These are phyloP conservation scores for Clathrus columnatus DNA, from an alignment of 768 basidiomycete genomes.

Conservation along the genomic window DNA sequence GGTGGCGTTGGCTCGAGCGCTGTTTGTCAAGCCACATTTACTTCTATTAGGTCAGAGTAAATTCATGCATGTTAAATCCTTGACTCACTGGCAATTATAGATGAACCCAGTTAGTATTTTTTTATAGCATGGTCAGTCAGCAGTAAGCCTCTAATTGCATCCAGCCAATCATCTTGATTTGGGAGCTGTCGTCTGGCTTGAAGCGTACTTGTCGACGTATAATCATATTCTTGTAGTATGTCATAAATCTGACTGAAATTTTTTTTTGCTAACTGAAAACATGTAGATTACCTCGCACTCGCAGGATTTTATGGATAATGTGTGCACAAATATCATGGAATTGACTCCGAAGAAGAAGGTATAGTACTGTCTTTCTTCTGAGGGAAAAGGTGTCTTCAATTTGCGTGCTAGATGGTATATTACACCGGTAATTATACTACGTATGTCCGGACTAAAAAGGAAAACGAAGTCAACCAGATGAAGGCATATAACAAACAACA, in stretches of 20 bases:
- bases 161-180: constrained; percentile 91
- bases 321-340: constrained; percentile 99
- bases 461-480: constrained; percentile 99
- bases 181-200: constrained; percentile 97
- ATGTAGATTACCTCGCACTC: constrained; percentile 84
- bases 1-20: constrained; percentile 89
- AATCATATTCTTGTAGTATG: constrained; percentile 86
- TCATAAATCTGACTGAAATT: neutral
- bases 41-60: constrained; percentile 78
- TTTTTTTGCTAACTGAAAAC: neutral
- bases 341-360: constrained; percentile 81
- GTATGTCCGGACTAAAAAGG: constrained; percentile 91
- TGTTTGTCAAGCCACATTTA: constrained; percentile 95
- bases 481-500: constrained; percentile 99
- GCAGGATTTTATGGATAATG: constrained; percentile 97
- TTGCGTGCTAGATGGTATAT: constrained; percentile 50
- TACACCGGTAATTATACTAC: constrained; percentile 95
- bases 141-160: neutral
- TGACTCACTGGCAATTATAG: constrained; percentile 9
- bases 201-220: constrained; percentile 95
- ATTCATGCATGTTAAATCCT: constrained; percentile 7
- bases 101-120: constrained; percentile 16
- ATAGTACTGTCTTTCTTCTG: neutral
- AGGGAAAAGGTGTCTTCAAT: neutral
- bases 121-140: neutral